Evolutionary conservation across 2,329 filamentous ascomycete genomes (phyloP).

Genomic region (Emergomyces africanus): DNA sequence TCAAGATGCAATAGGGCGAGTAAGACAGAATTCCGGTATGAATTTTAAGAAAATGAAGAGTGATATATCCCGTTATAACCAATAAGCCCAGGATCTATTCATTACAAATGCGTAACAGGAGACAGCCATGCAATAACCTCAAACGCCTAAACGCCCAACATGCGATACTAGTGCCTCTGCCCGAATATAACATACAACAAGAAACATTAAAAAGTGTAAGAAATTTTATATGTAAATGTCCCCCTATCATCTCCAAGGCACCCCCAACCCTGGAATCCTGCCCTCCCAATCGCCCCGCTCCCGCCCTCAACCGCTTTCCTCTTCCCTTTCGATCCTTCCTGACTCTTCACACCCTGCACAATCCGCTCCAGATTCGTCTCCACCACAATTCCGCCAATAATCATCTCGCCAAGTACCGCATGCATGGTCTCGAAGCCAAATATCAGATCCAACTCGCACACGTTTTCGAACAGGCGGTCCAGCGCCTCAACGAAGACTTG

Average conservation of each 20-base stretch:
- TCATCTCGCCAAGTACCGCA: slow-evolving; percentile 82
- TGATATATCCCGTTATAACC: background rate
- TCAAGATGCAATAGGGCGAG: background rate
- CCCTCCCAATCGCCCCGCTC: slow-evolving; percentile 25
- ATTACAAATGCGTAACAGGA: background rate
- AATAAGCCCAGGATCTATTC: background rate
- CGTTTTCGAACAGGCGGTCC: slow-evolving; percentile 92
- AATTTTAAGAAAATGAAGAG: background rate
- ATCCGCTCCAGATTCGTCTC: slow-evolving; percentile 86
- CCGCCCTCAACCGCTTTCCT: slow-evolving; percentile 32
- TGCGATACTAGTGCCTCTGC: background rate
- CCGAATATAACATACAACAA: background rate
- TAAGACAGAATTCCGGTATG: background rate
- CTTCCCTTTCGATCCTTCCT: slow-evolving; percentile 32
- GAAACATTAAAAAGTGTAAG: background rate
- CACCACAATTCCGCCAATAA: slow-evolving; percentile 86
- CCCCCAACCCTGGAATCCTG: slow-evolving; percentile 26
- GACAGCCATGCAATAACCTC: too few relatives aligned
- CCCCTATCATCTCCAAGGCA: slow-evolving; percentile 23
- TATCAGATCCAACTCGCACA: slow-evolving; percentile 95
- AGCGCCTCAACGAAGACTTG: slow-evolving; percentile 96
- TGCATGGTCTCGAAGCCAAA: slow-evolving; percentile 98
- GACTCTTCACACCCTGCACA: slow-evolving; percentile 61
- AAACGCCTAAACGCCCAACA: background rate
- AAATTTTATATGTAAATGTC: background rate